Percentiles rank a stretch among this genome's conserved stretches.
Conservation (phyloP, 148 eudicot species). For the Rhododendron simsii region DNA sequence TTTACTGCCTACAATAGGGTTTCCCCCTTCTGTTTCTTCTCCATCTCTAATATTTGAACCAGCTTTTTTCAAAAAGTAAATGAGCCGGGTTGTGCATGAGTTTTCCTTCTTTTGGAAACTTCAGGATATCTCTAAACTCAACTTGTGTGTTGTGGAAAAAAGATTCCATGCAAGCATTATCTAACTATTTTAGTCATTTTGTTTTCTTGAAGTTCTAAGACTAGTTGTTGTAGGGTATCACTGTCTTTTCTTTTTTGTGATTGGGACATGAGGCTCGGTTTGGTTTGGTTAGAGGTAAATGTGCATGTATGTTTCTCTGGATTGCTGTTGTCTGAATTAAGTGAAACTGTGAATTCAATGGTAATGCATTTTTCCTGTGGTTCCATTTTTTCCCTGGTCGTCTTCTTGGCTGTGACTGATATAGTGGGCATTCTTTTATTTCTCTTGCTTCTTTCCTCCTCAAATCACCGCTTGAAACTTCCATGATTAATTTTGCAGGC, state of each 20-base stretch:
- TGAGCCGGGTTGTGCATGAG: not conserved
- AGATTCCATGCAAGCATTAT: not conserved
- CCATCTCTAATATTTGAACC: not conserved
- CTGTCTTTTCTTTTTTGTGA: not conserved
- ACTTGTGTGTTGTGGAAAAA: not conserved
- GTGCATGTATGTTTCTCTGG: not conserved
- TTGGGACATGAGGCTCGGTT: too few species aligned
- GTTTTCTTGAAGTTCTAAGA: not conserved
- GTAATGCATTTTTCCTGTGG: not conserved
- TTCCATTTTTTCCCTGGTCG: not conserved
- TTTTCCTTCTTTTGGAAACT: not conserved
- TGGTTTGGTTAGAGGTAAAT: not conserved
- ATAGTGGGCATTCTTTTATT: not conserved
- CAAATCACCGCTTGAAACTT: not conserved
- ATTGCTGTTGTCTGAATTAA: not conserved
- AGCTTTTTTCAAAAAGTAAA: not conserved
- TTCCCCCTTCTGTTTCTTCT: not conserved
- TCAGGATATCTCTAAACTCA: not conserved
- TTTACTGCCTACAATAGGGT: not conserved
- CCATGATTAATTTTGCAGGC: constrained; percentile 33
- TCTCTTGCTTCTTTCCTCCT: not conserved
- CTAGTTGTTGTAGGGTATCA: not conserved
- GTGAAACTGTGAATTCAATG: not conserved
- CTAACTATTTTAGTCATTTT: not conserved
- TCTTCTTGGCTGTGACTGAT: not conserved